Percentiles rank a stretch among this genome's conserved stretches.
Evolutionary conservation across 1,284 basidiomycete species (phyloP).

Genomic region (Papiliotrema flavescens): DNA sequence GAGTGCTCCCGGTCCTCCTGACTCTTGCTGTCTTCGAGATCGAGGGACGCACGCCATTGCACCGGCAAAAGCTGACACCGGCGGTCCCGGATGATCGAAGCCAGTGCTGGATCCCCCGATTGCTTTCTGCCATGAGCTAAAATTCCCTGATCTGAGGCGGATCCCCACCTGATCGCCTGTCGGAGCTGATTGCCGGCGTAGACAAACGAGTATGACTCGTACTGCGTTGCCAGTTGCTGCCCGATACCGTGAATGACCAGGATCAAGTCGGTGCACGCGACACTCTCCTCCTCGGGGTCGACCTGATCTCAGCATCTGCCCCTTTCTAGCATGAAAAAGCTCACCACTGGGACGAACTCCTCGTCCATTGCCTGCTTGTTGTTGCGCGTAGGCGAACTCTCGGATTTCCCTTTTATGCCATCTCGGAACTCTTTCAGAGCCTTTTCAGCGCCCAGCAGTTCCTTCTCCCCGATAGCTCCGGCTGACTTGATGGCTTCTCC

Average conservation of each 20-base stretch:
- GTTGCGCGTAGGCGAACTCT: neutral
- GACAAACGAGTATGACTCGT: conserved; percentile 54
- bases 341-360: conserved; percentile 40
- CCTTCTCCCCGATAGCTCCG: conserved; percentile 1
- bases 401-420: conserved; percentile 3
- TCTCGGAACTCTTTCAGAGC: conserved; percentile 1
- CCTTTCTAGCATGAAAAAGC: neutral
- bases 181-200: conserved; percentile 54
- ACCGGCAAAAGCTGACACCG: conserved; percentile 53
- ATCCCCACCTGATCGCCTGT: conserved; percentile 46
- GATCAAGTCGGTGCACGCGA: conserved; percentile 52
- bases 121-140: conserved; percentile 44
- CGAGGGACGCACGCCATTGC: conserved; percentile 55
- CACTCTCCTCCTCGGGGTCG: conserved; percentile 39
- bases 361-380: conserved; percentile 32
- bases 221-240: conserved; percentile 51
- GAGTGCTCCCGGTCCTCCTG: conserved; percentile 50
- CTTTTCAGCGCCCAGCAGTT: conserved; percentile 10
- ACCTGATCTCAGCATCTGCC: conserved; percentile 14
- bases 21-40: conserved; percentile 49
- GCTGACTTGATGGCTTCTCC: conserved; percentile 9
- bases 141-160: neutral
- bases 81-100: conserved; percentile 51
- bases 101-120: conserved; percentile 48
- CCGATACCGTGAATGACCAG: conserved; percentile 55